phyloP scores from a whole-genome alignment of 257 asterid genomes.

The Petrea volubilis region DNA sequence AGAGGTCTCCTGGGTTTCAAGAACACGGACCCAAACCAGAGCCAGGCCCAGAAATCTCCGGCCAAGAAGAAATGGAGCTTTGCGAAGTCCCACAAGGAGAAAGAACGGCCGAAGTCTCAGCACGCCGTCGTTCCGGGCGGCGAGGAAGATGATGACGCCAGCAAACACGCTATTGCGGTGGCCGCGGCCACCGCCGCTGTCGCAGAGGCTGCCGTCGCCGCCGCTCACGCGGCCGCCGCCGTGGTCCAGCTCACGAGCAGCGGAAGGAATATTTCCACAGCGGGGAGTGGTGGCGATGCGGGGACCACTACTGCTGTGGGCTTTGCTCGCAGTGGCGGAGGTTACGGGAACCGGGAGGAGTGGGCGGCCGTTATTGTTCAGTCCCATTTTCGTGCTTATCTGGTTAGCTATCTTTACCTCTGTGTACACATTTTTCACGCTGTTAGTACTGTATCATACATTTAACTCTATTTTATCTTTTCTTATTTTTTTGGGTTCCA shows the following conservation, averaged over 20 bases:
- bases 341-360: constrained; percentile 31
- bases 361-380: constrained; percentile 58
- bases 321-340: constrained; percentile 7
- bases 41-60: constrained; percentile 31
- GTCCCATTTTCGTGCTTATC: constrained; percentile 55
- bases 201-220: constrained; percentile 85
- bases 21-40: constrained; percentile 29
- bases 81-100: constrained; percentile 43
- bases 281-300: constrained; percentile 19
- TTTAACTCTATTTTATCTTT: background rate
- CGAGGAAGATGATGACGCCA: constrained; percentile 38
- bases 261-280: constrained; percentile 41
- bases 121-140: constrained; percentile 1
- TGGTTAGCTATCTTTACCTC: constrained; percentile 35
- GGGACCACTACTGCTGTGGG: background rate
- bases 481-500: background rate
- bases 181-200: constrained; percentile 75
- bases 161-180: constrained; percentile 65
- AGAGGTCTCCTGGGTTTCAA: constrained; percentile 76
- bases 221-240: constrained; percentile 78
- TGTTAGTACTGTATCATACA: background rate
- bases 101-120: constrained; percentile 17
- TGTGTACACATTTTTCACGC: background rate
- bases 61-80: constrained; percentile 71
- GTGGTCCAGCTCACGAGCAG: constrained; percentile 64